Evolutionary conservation across 148 eudicot species (phyloP).

Genomic region (Dysphania ambrosioides): DNA sequence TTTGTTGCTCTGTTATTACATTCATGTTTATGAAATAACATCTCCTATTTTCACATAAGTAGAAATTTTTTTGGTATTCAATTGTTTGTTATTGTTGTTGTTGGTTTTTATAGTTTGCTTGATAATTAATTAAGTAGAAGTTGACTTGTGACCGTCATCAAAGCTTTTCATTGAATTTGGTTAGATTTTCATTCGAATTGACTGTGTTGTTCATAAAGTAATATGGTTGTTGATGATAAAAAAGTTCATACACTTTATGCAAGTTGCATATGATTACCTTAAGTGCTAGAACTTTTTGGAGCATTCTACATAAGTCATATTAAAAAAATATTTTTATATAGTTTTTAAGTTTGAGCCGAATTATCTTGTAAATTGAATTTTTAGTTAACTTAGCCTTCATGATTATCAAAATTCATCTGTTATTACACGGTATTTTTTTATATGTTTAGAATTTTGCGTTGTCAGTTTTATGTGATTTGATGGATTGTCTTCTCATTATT

Average conservation of each 20-base stretch:
- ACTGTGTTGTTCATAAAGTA: not conserved
- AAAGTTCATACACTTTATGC: slow-evolving; percentile 15
- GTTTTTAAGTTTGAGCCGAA: no score
- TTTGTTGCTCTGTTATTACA: not conserved
- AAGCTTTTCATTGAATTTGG: slow-evolving; percentile 9
- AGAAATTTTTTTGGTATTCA: slow-evolving; percentile 8
- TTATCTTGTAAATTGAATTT: not conserved
- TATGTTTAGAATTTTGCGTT: not conserved
- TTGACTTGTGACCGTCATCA: slow-evolving; percentile 19
- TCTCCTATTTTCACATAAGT: not conserved
- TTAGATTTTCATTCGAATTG: not conserved
- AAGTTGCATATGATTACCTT: slow-evolving; percentile 26
- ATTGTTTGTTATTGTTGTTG: not conserved
- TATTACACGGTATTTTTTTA: not conserved
- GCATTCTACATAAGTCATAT: not conserved
- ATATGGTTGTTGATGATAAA: slow-evolving; percentile 14
- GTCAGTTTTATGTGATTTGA: not conserved
- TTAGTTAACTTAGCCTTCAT: slow-evolving; percentile 7
- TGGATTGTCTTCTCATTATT: not conserved
- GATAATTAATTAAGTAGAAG: not conserved
- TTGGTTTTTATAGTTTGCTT: no score
- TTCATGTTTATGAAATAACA: not conserved
- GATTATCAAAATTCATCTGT: slow-evolving; percentile 2
- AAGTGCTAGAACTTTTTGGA: slow-evolving; percentile 21
- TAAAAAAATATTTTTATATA: no score